Evolutionary conservation across 768 basidiomycete species (phyloP), one percentile per base, ranked within the genome.

Genomic region (Collybia mongolica): DNA sequence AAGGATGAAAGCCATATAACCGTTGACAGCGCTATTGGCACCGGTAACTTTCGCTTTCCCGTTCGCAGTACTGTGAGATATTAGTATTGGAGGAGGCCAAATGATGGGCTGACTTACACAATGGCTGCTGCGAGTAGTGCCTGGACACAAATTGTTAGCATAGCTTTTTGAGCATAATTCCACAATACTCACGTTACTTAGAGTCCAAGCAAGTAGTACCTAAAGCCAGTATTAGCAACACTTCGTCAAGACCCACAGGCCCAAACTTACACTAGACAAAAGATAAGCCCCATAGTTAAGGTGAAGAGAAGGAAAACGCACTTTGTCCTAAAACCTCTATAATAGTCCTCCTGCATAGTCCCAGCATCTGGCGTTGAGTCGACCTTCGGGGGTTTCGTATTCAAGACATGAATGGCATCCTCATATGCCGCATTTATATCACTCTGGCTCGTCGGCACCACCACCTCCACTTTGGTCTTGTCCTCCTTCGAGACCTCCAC

Each of bases 361-460:
- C 70, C 64, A 24, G 64, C 60, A 64, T 93, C 89, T 0, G 76
- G 76, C 55, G 79, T 86, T 22, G 70, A 61, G 26, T 88, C 86
- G 43, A 69, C 80, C 65, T 89, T 89, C 2, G 89, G 88, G 22
- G 90, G 75, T 66, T 94, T 93, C 9, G 81, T 81, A 14, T 79
- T 77, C 44, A 98, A 69, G 2, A 93, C 83, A 58, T 87, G 84
- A 28, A 94, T 80, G 2, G 96, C 97, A 55, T 95, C 92, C 54
- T 96, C 91, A 62, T 98, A 98, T 46, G 88, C 80, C 24, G 86
- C 84, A 60, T 94, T 85, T 66, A 93, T 86, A 60, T 98, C 95
- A 59, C 84, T 90, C 63, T 96, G 86, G 46, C 85, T 85, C 1
- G 90, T 88, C 2, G 94, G 94, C 0, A 97, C 80, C 6, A 78